Conservation (phyloP, 441 rosid species). For the Bruguiera hainesii region DNA sequence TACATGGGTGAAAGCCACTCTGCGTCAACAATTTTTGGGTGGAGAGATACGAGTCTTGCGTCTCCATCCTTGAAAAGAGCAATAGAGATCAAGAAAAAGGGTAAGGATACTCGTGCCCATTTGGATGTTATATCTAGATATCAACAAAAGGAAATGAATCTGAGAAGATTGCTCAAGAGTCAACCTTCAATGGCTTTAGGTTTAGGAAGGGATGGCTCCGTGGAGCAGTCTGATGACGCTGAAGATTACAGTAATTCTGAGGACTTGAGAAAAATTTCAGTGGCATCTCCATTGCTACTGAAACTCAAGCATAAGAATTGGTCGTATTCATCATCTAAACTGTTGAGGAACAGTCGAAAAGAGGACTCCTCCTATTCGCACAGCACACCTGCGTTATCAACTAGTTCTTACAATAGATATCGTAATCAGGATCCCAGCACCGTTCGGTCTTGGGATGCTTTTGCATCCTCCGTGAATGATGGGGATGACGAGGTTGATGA, state of each 20-base stretch:
- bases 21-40: slow-evolving; percentile 48
- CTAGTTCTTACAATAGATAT: slow-evolving; percentile 69
- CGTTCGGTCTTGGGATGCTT: slow-evolving; percentile 87
- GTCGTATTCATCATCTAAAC: slow-evolving; percentile 57
- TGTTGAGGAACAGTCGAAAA: slow-evolving; percentile 46
- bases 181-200: slow-evolving; percentile 44
- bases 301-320: slow-evolving; percentile 65
- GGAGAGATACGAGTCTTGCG: slow-evolving; percentile 59
- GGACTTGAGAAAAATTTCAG: slow-evolving; percentile 50
- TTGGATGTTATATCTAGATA: slow-evolving; percentile 47
- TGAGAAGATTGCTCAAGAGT: slow-evolving; percentile 37
- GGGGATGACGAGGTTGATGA: slow-evolving; percentile 76
- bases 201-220: slow-evolving; percentile 44
- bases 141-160: slow-evolving; percentile 40
- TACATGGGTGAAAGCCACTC: slow-evolving; percentile 44
- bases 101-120: slow-evolving; percentile 47
- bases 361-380: slow-evolving; percentile 77
- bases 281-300: slow-evolving; percentile 64
- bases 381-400: slow-evolving; percentile 86
- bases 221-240: slow-evolving; percentile 66
- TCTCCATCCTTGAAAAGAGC: slow-evolving; percentile 44
- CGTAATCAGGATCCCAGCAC: slow-evolving; percentile 59
- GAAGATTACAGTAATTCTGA: slow-evolving; percentile 65
- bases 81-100: slow-evolving; percentile 44
- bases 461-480: slow-evolving; percentile 69